A percentile compares a stretch with the other conserved stretches of the same genome.
phyloP scores from a whole-genome alignment of 1,284 basidiomycete species.

The Cryptococcus depauperatus region DNA sequence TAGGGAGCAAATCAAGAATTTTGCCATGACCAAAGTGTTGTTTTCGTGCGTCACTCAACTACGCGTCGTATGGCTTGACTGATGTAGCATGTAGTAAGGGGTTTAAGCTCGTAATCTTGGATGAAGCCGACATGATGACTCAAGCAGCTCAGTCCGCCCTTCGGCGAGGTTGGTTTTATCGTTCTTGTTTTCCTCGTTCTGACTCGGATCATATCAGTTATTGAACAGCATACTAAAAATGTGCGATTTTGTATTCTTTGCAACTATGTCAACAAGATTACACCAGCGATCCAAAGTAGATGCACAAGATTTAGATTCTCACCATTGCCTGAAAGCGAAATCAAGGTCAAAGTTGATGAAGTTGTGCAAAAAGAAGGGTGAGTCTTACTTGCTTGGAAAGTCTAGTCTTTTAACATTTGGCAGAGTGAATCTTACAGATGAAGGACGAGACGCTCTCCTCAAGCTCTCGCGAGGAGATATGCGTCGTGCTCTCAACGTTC shows the following conservation, averaged over 20 bases:
- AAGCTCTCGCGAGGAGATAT: conserved; percentile 95
- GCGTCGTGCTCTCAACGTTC: conserved; percentile 89
- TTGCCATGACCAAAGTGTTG: conserved; percentile 89
- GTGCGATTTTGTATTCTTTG: conserved; percentile 99
- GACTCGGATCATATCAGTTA: conserved; percentile 52
- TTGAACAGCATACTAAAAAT: conserved; percentile 98
- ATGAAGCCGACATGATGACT: conserved; percentile 99
- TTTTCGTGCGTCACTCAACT: conserved; percentile 45
- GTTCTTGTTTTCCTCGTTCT: background rate
- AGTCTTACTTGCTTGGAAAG: conserved; percentile 26
- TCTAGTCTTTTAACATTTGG: background rate
- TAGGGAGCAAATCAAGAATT: conserved; percentile 96
- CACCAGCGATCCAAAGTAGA: conserved; percentile 94
- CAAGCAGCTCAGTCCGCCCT: conserved; percentile 93
- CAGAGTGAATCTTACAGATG: conserved; percentile 77
- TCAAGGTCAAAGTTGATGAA: conserved; percentile 68
- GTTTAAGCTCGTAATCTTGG: conserved; percentile 95
- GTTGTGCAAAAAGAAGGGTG: conserved; percentile 84
- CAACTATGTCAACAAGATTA: conserved; percentile 99
- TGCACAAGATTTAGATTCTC: conserved; percentile 97
- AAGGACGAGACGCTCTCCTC: conserved; percentile 80
- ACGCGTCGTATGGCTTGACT: background rate
- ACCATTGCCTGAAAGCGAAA: conserved; percentile 78
- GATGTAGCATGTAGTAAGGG: conserved; percentile 55
- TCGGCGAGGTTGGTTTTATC: conserved; percentile 54